These are phyloP conservation scores for Botrytis squamosa DNA, from an alignment of 2,329 filamentous ascomycete species.

Conservation along the genomic window DNA sequence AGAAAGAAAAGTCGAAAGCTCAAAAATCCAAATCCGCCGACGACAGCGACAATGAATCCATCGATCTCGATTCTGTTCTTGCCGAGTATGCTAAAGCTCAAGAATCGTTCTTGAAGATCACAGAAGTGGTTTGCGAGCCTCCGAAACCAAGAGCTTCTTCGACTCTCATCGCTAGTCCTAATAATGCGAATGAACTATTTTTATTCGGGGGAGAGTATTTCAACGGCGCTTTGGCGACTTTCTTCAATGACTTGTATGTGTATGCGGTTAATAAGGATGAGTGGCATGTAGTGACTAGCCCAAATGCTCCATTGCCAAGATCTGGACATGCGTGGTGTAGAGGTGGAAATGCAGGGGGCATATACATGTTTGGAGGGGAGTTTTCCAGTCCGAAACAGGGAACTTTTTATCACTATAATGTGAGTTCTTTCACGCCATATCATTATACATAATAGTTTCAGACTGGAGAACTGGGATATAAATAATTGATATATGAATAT, in stretches of 20 bases:
- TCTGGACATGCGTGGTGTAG: slow-evolving; percentile 95
- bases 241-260: slow-evolving; percentile 65
- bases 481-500: neutral
- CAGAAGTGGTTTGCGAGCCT: slow-evolving; percentile 71
- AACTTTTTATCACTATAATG: slow-evolving; percentile 98
- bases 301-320: slow-evolving; percentile 86
- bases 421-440: slow-evolving; percentile 28
- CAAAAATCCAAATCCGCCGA: slow-evolving; percentile 68
- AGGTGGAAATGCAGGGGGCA: slow-evolving; percentile 74
- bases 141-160: slow-evolving; percentile 78
- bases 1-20: slow-evolving; percentile 71
- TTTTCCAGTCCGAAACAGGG: slow-evolving; percentile 97
- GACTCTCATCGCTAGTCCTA: slow-evolving; percentile 79
- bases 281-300: slow-evolving; percentile 87
- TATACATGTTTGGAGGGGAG: slow-evolving; percentile 94
- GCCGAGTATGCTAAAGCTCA: slow-evolving; percentile 92
- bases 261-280: slow-evolving; percentile 81
- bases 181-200: slow-evolving; percentile 82
- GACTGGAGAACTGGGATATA: neutral
- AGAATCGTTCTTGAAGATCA: slow-evolving; percentile 91
- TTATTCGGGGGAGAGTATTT: slow-evolving; percentile 95
- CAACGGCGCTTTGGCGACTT: slow-evolving; percentile 80
- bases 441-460: neutral
- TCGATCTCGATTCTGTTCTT: slow-evolving; percentile 89
- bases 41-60: slow-evolving; percentile 87